Conservation (phyloP, 108 stramenopile species). For the Pseudonitzschia multiseries region DNA sequence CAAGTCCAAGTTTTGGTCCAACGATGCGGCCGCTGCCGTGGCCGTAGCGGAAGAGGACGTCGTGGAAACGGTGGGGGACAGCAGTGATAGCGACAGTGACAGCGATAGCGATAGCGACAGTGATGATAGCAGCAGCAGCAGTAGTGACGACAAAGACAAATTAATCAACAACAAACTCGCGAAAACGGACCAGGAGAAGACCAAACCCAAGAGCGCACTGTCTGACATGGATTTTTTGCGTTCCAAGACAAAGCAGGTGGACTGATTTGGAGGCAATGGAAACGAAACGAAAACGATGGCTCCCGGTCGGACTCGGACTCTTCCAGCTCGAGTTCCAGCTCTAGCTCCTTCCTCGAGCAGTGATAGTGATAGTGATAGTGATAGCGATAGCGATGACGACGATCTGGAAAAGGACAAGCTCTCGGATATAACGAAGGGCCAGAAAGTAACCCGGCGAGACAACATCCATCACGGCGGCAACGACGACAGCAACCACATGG, state of each 20-base stretch:
- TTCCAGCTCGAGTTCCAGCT: slow-evolving; percentile 1
- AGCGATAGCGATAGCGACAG: slow-evolving; percentile 29
- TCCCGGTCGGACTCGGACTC: background rate
- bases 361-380: background rate
- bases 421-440: too few relatives aligned
- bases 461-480: background rate
- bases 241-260: slow-evolving; percentile 63
- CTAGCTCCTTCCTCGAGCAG: background rate
- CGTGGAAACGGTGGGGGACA: background rate
- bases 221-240: slow-evolving; percentile 82
- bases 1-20: slow-evolving; percentile 83
- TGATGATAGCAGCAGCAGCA: slow-evolving; percentile 21
- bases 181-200: slow-evolving; percentile 15
- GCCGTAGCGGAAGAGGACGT: slow-evolving; percentile 49
- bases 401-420: slow-evolving; percentile 18
- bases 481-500: slow-evolving; percentile 17
- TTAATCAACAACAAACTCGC: slow-evolving; percentile 27
- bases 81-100: slow-evolving; percentile 23
- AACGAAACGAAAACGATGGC: slow-evolving; percentile 30
- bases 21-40: slow-evolving; percentile 64
- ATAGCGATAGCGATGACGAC: slow-evolving; percentile 30
- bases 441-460: background rate
- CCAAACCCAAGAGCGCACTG: slow-evolving; percentile 7
- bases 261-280: slow-evolving; percentile 61
- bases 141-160: slow-evolving; percentile 28